Evolutionary conservation across 768 basidiomycete genomes (phyloP).

Genomic region (Leucocoprinus leucothites): DNA sequence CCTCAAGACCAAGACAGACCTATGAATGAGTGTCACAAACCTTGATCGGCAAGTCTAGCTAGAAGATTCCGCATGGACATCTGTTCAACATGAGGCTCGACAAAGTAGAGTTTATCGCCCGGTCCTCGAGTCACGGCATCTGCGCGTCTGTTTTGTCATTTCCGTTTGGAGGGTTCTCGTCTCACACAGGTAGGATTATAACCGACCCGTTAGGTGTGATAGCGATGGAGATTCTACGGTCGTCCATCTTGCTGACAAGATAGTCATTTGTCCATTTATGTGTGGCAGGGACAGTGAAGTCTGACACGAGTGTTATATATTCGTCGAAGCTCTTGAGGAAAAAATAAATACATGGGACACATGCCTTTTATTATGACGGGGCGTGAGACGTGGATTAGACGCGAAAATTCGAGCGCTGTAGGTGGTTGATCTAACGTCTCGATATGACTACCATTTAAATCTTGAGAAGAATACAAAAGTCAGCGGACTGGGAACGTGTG

Average conservation of each 20-base stretch:
- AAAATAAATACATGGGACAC: background rate
- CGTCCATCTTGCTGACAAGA: conserved; percentile 53
- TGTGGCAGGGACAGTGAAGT: conserved; percentile 43
- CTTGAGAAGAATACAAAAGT: conserved; percentile 26
- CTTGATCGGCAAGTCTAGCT: conserved; percentile 21
- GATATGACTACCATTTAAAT: conserved; percentile 54
- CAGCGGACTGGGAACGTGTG: background rate
- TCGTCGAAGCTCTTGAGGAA: background rate
- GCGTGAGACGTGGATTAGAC: conserved; percentile 63
- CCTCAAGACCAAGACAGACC: background rate
- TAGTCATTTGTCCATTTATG: conserved; percentile 67
- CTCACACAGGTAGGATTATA: background rate
- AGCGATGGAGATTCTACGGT: conserved; percentile 62
- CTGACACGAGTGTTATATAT: conserved; percentile 27
- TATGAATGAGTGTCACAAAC: conserved; percentile 4
- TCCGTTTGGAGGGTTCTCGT: conserved; percentile 8
- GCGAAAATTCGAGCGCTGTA: conserved; percentile 64
- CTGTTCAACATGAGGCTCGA: conserved; percentile 65
- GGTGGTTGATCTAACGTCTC: conserved; percentile 54
- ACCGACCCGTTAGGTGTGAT: conserved; percentile 81
- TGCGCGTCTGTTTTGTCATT: conserved; percentile 50
- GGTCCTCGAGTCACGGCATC: conserved; percentile 62
- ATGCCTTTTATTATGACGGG: conserved; percentile 74
- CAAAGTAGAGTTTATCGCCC: conserved; percentile 64
- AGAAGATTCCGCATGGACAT: conserved; percentile 67